Base-by-base conservation (phyloP, 2,329 filamentous ascomycete species). In the Paecilomyces niveus region DNA sequence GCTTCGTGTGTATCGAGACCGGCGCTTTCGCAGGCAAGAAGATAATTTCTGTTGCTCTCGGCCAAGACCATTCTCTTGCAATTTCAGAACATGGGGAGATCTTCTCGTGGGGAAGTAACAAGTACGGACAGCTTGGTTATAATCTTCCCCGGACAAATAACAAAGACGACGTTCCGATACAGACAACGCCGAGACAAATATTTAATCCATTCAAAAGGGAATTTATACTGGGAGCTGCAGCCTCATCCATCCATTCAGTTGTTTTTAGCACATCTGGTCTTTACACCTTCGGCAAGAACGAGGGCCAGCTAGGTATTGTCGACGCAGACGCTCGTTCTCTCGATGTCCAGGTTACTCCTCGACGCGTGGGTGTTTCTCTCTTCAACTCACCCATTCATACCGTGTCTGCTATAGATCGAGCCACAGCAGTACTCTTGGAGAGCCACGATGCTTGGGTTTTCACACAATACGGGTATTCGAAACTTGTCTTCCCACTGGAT, bases 281-380 rank as follows among this genome's bases (percentile, higher is more conserved):
- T 1, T 99, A 90, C 70, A 96, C 91, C 1, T 99, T 96, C 81
- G 94, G 94, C 22, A 95, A 94, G 67, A 99, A 97, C 67, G 86
- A 92, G 65, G 94, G 94, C 1, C 94, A 99, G 72, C 83, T 99
- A 53, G 94, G 92, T 4, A 82, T 99, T 56, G 92, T 97, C 77
- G 94, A 97, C 71, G 93, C 94, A 0, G 93, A 97, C 74, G 95
- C 94, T 26, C 86, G 92, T 53, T 97, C 92, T 0, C 82, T 97
- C 4, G 90, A 94, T 65, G 78, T 88, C n/a, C 94, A 97, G 69
- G 77, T 83, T 21, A 86, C 85, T 0, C 94, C 94, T 24, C 85
- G 94, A 53, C 93, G 89, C 69, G 92, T 99, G 51, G 92, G 91
- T 0, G 90, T 91, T 0, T 94, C 92, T 0, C 80, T 96, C 0